Conservation (phyloP, 345 rosid species). For the Syzygium aqueum region DNA sequence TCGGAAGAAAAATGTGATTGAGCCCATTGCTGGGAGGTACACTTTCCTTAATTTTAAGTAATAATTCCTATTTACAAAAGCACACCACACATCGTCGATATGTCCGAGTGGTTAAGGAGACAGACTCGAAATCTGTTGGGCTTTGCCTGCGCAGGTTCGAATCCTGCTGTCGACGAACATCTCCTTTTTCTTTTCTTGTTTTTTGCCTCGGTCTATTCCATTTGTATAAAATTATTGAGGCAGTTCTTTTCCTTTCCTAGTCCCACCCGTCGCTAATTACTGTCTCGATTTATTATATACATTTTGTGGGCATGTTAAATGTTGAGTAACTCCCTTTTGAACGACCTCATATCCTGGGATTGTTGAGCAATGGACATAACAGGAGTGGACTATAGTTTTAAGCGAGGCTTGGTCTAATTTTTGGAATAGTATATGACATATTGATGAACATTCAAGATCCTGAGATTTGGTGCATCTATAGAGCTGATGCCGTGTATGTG, state of each 20-base stretch:
- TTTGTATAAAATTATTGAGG: not conserved
- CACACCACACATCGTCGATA: not conserved
- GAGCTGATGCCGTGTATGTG: not conserved
- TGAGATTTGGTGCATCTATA: not conserved
- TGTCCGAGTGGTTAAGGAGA: conserved; percentile 99
- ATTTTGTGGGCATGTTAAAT: not conserved
- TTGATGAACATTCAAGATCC: not conserved
- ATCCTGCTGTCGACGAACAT: conserved; percentile 91
- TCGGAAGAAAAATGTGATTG: too few relatives aligned
- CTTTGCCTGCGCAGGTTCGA: conserved; percentile 99
- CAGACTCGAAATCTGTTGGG: conserved; percentile 99
- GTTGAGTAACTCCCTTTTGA: not conserved
- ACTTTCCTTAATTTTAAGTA: not conserved
- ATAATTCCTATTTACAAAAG: rapidly evolving
- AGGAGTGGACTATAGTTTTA: not conserved
- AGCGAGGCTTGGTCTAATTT: not conserved
- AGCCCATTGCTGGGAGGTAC: too few relatives aligned
- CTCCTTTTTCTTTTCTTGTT: not conserved
- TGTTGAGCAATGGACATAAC: not conserved
- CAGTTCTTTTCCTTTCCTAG: not conserved
- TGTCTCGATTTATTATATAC: not conserved
- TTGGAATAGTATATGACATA: not conserved
- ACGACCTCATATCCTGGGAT: not conserved
- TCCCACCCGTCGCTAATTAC: not conserved
- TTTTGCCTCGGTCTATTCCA: not conserved